Conservation (phyloP, 805 yeast genomes). For the Wickerhamomyces alni region DNA sequence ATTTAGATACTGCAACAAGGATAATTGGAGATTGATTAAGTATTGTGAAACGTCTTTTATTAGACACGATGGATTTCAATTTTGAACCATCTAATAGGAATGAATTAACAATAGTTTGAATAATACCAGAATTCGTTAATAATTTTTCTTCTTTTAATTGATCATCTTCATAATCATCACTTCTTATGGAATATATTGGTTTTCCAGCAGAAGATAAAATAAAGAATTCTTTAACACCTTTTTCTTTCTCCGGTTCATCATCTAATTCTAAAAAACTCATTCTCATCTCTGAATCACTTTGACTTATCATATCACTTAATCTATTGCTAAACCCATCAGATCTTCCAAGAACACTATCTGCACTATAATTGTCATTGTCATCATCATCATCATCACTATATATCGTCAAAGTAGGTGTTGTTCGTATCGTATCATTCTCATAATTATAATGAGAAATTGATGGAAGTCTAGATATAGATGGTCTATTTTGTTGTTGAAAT, state of each 20-base stretch:
- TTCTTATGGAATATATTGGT: conserved; percentile 65
- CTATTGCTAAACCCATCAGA: conserved; percentile 10
- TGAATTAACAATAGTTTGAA: conserved; percentile 72
- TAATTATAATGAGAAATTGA: conserved; percentile 6
- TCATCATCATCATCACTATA: conserved; percentile 21
- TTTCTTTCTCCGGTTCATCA: conserved; percentile 4
- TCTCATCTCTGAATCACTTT: conserved; percentile 13
- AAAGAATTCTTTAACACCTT: conserved; percentile 57
- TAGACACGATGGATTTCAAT: conserved; percentile 47
- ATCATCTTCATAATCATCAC: conserved; percentile 41
- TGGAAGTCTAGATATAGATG: not conserved
- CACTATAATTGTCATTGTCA: conserved; percentile 1
- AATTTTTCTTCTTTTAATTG: conserved; percentile 45
- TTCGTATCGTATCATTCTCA: conserved; percentile 17
- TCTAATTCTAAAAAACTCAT: conserved; percentile 9
- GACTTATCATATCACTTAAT: conserved; percentile 21
- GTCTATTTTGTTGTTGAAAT: conserved; percentile 1
- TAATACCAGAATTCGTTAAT: conserved; percentile 69
- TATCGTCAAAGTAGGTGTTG: conserved; percentile 25
- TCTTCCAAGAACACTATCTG: conserved; percentile 3
- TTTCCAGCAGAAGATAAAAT: conserved; percentile 82
- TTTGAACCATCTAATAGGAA: conserved; percentile 41
- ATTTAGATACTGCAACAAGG: conserved; percentile 59
- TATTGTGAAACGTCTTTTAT: conserved; percentile 49
- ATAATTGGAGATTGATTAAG: conserved; percentile 63